Evolutionary conservation across 345 rosid species (phyloP), one percentile per base, ranked within the genome.

Genomic region (Carallia pectinifolia): DNA sequence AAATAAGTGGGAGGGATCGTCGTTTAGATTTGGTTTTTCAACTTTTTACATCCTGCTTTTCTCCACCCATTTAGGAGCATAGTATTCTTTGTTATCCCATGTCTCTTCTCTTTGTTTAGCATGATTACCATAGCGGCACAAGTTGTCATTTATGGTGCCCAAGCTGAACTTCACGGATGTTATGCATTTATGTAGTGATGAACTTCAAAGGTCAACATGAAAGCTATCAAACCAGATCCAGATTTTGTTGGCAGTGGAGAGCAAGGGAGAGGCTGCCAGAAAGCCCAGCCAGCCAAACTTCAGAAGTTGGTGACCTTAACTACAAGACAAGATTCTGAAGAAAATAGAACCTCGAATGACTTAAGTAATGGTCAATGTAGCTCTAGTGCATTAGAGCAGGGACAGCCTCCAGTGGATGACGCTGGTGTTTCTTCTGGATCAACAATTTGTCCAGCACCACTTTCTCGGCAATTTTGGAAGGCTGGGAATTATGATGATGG

Each of bases 401-500:
- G 78, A 23, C 93, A 82, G 58, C 85, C 94, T 60, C 87, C 91
- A 9, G 76, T 75, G 62, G 90, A 92, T 16, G 97, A 87, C 71
- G 73, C 86, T 6, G 88, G 93, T 31, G 84, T 85, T 76, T 86
- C 92, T 66, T 82, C 85, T n/a, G 47, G 80, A 12, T 84, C 92
- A 50, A 65, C 81, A 44, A 76, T 84, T 36, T 81, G 85, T 56
- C 79, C 91, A 10, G 88, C 95, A 0, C 99, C 97, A 52, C 76
- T 92, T 67, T 83, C 89, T 85, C 87, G 97, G 44, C 99, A 92
- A 71, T 95, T 95, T 70, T 95, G 99, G 99, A 95, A 86, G 82
- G 84, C 99, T 71, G 99, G 99, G 58, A 81, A 40, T 74, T 95
- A 95, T 23, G 71, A 59, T 6, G 86, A 81, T 47, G 85, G 78